Base-by-base conservation (phyloP, 2,329 filamentous ascomycete genomes). In the Fusarium burgessii region DNA sequence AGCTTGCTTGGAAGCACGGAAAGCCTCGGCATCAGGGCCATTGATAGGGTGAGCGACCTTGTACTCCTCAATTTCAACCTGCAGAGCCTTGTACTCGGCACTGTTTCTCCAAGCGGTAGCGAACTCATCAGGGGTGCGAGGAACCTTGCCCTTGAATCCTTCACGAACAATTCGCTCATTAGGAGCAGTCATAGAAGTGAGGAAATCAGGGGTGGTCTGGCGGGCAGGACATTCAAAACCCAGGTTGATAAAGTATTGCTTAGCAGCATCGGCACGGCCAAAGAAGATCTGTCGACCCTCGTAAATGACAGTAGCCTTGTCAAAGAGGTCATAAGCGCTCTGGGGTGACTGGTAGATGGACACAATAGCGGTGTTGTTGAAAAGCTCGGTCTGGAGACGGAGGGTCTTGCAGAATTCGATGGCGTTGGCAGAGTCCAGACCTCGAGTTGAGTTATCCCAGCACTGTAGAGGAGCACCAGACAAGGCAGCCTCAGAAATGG, bases 321-420 rank as follows among this genome's bases (percentile, higher is more conserved):
- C 88, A 61, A 90, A 90, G 36, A 85, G 80, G 73, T 92, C 91
- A 77, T 92, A 93, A 61, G 87, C 87, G 54, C 81, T 84, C 77
- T 90, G 88, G 1, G 88, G 87, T 6, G 91, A 88, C 79, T 93
- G 91, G 80, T 93, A 94, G 79, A 93, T 93, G 70, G 91, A 91
- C 36, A 93, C 91, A 66, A 86, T 86, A 29, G 90, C 89, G 5
- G 91, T 91, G 77, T 83, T 89, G 66, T 86, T 86, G 66, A 90
- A 91, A 35, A 93, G 85, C 75, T 93, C 90, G 3, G 90, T 89
- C 77, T 90, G 87, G 54, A 91, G 83, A 40, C 90, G 88, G 12
- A 94, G 83, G 2, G 90, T 93, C 81, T 89, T 91, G 80, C 88
- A 90, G 78, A 93, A 93, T 79, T 93, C 91, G 65, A 93, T 86